Conservation (phyloP, 2,329 filamentous ascomycete species). For the Microsporum canis region DNA sequence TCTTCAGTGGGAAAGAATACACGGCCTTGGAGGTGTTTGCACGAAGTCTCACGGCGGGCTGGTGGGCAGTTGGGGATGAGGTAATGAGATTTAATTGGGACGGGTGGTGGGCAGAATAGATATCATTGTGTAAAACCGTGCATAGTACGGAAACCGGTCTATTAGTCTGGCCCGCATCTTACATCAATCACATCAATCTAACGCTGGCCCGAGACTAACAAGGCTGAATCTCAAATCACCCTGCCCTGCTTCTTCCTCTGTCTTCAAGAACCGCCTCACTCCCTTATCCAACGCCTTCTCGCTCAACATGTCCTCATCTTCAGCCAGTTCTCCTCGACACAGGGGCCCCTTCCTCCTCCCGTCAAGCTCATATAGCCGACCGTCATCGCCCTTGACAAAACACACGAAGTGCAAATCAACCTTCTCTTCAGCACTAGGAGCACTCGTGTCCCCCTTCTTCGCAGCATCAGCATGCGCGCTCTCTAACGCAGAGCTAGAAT, state of each 20-base stretch:
- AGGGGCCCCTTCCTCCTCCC: slow-evolving; percentile 62
- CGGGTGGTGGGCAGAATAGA: slow-evolving; percentile 37
- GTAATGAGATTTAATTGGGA: slow-evolving; percentile 49
- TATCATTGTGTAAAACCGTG: not conserved
- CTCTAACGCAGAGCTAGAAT: slow-evolving; percentile 64
- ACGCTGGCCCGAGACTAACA: slow-evolving; percentile 46
- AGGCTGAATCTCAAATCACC: slow-evolving; percentile 50
- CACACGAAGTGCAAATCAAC: slow-evolving; percentile 95
- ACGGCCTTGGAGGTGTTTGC: slow-evolving; percentile 51
- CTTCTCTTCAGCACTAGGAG: slow-evolving; percentile 65
- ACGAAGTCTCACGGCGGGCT: slow-evolving; percentile 47
- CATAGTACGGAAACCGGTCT: not conserved
- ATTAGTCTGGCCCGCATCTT: not conserved
- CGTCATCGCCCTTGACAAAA: slow-evolving; percentile 67
- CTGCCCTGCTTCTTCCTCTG: slow-evolving; percentile 47
- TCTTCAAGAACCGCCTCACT: slow-evolving; percentile 48
- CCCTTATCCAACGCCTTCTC: slow-evolving; percentile 64
- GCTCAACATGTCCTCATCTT: slow-evolving; percentile 61
- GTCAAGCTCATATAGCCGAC: slow-evolving; percentile 70
- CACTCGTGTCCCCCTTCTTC: slow-evolving; percentile 61
- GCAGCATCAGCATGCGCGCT: slow-evolving; percentile 69
- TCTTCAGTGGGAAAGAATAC: slow-evolving; percentile 33
- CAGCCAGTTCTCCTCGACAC: slow-evolving; percentile 49
- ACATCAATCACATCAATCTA: slow-evolving; percentile 35
- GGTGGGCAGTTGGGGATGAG: slow-evolving; percentile 53